Evolutionary conservation across 176 grass and related monocot species (phyloP).

Genomic region (Carex parvula): DNA sequence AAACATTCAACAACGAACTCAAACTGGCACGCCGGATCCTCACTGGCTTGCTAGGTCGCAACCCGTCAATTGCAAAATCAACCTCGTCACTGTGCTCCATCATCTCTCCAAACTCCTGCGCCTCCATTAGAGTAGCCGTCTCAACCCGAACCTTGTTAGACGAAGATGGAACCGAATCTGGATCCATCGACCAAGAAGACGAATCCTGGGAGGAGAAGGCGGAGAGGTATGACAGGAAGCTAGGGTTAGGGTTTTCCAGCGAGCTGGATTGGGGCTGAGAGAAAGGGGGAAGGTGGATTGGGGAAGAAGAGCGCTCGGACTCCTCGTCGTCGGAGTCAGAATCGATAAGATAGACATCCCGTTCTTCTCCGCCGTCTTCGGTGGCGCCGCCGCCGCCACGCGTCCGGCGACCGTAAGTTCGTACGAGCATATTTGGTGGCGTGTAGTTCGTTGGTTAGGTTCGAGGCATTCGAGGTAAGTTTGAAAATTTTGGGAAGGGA

Average conservation of each 20-base stretch:
- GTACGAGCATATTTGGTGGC: slow-evolving; percentile 64
- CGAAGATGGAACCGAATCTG: slow-evolving; percentile 38
- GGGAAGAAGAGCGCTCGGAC: slow-evolving; percentile 30
- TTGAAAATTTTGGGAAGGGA: slow-evolving; percentile 30
- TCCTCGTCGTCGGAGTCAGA: slow-evolving; percentile 46
- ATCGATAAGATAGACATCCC: slow-evolving; percentile 43
- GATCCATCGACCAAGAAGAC: slow-evolving; percentile 77
- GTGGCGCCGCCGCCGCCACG: slow-evolving; percentile 43
- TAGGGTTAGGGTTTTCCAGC: slow-evolving; percentile 24
- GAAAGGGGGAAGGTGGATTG: slow-evolving; percentile 26
- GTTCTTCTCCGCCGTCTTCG: slow-evolving; percentile 34
- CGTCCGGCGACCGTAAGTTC: slow-evolving; percentile 83
- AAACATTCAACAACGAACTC: slow-evolving; percentile 64
- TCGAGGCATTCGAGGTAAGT: slow-evolving; percentile 26
- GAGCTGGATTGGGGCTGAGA: slow-evolving; percentile 29
- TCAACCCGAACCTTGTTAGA: slow-evolving; percentile 30
- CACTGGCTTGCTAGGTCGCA: slow-evolving; percentile 52
- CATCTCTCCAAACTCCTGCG: slow-evolving; percentile 99
- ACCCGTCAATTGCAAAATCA: slow-evolving; percentile 82
- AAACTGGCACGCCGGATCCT: slow-evolving; percentile 68
- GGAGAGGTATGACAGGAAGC: slow-evolving; percentile 1
- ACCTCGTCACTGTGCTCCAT: slow-evolving; percentile 94
- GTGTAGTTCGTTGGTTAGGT: neutral
- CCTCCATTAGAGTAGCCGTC: slow-evolving; percentile 87
- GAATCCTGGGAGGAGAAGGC: slow-evolving; percentile 76